phyloP scores from a whole-genome alignment of 1,284 basidiomycete genomes.

The Schizopora paradoxa region DNA sequence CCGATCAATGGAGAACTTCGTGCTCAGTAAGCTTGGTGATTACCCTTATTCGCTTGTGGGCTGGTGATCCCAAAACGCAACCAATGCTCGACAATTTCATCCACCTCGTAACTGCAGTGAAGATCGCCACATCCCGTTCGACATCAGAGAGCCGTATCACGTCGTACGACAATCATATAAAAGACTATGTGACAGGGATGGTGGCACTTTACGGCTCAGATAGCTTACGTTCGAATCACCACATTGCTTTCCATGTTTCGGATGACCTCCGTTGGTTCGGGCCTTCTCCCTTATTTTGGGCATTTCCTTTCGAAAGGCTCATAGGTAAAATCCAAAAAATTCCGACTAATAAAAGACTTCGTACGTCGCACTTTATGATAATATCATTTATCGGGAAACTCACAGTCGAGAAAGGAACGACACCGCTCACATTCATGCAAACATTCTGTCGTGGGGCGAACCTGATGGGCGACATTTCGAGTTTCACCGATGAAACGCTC shows the following conservation, averaged over 20 bases:
- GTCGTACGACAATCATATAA: neutral
- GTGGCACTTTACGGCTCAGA: neutral
- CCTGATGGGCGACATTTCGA: no score
- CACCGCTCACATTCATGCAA: no score
- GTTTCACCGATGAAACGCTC: no score
- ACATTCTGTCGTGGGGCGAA: no score
- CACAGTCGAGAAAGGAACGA: no score
- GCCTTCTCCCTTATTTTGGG: constrained; percentile 23
- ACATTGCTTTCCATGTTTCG: constrained; percentile 23
- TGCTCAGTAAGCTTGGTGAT: constrained; percentile 29
- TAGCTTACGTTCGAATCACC: constrained; percentile 17
- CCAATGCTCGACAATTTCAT: neutral
- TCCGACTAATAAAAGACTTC: constrained; percentile 17
- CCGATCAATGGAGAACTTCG: constrained; percentile 33
- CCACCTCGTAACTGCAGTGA: neutral
- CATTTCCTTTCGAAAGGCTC: constrained; percentile 22
- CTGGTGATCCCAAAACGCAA: constrained; percentile 4
- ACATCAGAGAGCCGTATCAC: neutral
- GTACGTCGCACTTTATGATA: no score
- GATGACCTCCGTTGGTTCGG: constrained; percentile 21
- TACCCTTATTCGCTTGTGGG: constrained; percentile 29
- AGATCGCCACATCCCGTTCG: neutral
- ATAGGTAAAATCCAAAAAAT: constrained; percentile 23
- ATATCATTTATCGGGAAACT: no score
- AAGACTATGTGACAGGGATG: neutral